Percentiles rank a stretch among this genome's conserved stretches.
Conservation (phyloP, 345 rosid genomes). For the Camelina hispida region DNA sequence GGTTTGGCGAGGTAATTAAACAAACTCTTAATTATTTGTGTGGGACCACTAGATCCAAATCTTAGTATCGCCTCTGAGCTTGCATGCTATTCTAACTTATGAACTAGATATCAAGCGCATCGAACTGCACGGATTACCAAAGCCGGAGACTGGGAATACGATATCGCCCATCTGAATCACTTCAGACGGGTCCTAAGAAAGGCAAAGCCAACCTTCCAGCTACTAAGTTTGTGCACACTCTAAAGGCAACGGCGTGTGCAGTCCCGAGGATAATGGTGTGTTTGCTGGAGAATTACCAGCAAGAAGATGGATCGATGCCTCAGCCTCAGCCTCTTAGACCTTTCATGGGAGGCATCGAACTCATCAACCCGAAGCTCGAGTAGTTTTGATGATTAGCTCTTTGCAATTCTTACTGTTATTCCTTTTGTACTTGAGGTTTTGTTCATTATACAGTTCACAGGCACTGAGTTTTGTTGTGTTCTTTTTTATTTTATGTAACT, state of each 20-base stretch:
- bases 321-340: conserved; percentile 79
- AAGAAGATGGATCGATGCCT: conserved; percentile 95
- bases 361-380: conserved; percentile 59
- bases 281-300: conserved; percentile 88
- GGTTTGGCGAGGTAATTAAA: conserved; percentile 84
- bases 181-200: conserved; percentile 60
- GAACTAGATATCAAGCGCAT: conserved; percentile 81
- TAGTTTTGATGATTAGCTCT: conserved; percentile 23
- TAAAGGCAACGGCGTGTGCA: conserved; percentile 98
- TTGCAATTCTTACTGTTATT: conserved; percentile 10
- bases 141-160: conserved; percentile 90
- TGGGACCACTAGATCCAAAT: neutral
- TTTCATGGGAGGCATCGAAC: conserved; percentile 83
- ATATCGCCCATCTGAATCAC: conserved; percentile 70
- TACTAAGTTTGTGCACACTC: conserved; percentile 84
- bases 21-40: conserved; percentile 3
- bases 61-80: conserved; percentile 5
- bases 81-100: conserved; percentile 10
- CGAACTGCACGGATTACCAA: conserved; percentile 95
- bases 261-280: conserved; percentile 90
- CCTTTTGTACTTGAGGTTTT: conserved; percentile 10
- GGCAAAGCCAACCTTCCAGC: conserved; percentile 63
- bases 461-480: conserved; percentile 22
- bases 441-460: conserved; percentile 15
- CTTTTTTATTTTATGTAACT: neutral